Evolutionary conservation across 2,329 filamentous ascomycete species (phyloP), one percentile per base, ranked within the genome.

Genomic region (Fusarium burgessii): DNA sequence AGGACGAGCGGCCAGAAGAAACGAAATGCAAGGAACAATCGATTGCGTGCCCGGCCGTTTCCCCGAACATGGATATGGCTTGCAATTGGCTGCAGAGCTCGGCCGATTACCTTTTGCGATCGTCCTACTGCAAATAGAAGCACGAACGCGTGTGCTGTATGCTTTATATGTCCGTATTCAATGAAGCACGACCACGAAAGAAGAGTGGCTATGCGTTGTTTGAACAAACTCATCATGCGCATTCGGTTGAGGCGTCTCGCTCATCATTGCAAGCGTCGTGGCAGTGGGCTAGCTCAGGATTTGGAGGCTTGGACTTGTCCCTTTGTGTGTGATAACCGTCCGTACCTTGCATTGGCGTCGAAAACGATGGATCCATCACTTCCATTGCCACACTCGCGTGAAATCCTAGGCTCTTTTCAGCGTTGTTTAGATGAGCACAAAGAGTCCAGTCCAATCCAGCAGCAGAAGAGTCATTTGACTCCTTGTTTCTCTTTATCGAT

Each of bases 271-370:
- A 72, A 72, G 42, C 70, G 58, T 70, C 55, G 70, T 70, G 66
- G 66, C 52, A 67, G 23, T 43, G 43, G 57, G 56, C 55, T 61
- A 59, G 62, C 61, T 59, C n/a, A 29, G 40, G 25, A 32, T 50
- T 56, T 40, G 51, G 49, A 23, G 38, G 27, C 38, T 42, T 42
- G 35, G 38, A n/a, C 62, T 65, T 65, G 33, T 65, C 62, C 62
- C 32, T 58, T 60, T 59, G 35, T 55, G 51, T 70, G 70, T 73
- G 70, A 72, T 63, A 67, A 52, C 46, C 50, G 59, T 55, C 47
- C 70, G 70, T 72, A 70, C 70, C 70, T 72, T 72, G 70, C 70
- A 72, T 72, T 73, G 70, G 70, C 58, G 70, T 60, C 27, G 32
- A 41, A 45, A 51, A 23, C 25, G 32, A 33, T 62, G 57, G 45